These are phyloP conservation scores for Entomortierella lignicola DNA, from an alignment of 192 early-diverging fungal genomes.

Conservation along the genomic window DNA sequence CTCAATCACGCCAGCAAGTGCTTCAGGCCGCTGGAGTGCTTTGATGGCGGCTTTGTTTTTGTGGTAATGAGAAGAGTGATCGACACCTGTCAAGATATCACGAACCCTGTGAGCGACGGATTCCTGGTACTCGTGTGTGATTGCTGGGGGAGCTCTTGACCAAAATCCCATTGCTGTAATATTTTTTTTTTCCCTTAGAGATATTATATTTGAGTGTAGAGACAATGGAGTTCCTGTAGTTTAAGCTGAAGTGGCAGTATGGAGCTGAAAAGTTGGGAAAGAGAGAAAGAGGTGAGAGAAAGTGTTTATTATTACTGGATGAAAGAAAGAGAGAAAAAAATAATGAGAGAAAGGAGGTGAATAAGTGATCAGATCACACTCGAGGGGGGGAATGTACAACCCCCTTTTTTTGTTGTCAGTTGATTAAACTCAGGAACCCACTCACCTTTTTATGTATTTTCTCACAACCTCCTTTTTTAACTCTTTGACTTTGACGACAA, in stretches of 20 bases:
- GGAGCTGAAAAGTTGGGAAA: no score
- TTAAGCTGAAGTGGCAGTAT: no score
- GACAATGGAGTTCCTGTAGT: no score
- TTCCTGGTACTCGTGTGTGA: slow-evolving; percentile 53
- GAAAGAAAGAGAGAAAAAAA: not conserved
- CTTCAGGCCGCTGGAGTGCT: slow-evolving; percentile 47
- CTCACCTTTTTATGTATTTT: no score
- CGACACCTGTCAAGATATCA: slow-evolving; percentile 52
- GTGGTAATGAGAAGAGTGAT: slow-evolving; percentile 14
- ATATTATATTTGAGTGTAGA: not conserved
- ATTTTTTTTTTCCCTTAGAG: not conserved
- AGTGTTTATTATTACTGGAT: no score
- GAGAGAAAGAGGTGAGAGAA: slow-evolving; percentile 10
- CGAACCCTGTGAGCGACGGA: slow-evolving; percentile 47
- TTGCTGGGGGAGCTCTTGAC: slow-evolving; percentile 27
- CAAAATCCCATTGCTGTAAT: slow-evolving; percentile 26
- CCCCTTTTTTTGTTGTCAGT: slow-evolving; percentile 3
- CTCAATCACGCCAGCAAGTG: slow-evolving; percentile 44
- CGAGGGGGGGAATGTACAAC: not conserved
- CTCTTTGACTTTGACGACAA: no score
- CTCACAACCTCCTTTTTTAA: no score
- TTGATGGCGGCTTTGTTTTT: slow-evolving; percentile 50
- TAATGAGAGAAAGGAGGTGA: not conserved
- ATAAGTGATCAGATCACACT: slow-evolving; percentile 7
- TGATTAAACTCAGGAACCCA: no score